Evolutionary conservation across 2,329 filamentous ascomycete genomes (phyloP).

Genomic region (Exophiala calicioides): DNA sequence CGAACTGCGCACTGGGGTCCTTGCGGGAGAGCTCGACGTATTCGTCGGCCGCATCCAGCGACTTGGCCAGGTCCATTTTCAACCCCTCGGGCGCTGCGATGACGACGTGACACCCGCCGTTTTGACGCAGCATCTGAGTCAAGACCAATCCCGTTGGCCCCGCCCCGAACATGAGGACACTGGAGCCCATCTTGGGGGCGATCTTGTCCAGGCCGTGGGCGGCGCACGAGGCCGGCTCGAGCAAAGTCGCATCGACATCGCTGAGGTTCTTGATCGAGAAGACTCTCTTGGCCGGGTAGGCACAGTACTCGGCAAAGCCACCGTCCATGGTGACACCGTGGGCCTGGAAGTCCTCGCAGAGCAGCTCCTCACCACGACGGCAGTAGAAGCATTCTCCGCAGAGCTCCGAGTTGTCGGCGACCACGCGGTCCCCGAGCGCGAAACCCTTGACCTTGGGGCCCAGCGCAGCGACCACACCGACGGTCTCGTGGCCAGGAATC

Average conservation of each 20-base stretch:
- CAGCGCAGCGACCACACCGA: slow-evolving; percentile 63
- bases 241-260: slow-evolving; percentile 68
- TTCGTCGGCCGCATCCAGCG: slow-evolving; percentile 49
- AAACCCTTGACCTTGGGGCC: slow-evolving; percentile 62
- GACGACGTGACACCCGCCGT: slow-evolving; percentile 69
- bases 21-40: slow-evolving; percentile 50
- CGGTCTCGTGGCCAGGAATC: slow-evolving; percentile 68
- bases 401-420: slow-evolving; percentile 58
- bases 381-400: slow-evolving; percentile 75
- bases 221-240: slow-evolving; percentile 72
- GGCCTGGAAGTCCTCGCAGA: slow-evolving; percentile 69
- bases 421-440: slow-evolving; percentile 63
- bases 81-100: slow-evolving; percentile 68
- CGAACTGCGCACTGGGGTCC: slow-evolving; percentile 61
- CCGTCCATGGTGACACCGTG: slow-evolving; percentile 63
- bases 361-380: slow-evolving; percentile 65
- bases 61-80: slow-evolving; percentile 68
- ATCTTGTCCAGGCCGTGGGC: slow-evolving; percentile 58
- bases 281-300: slow-evolving; percentile 53
- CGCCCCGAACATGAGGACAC: slow-evolving; percentile 66
- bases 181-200: slow-evolving; percentile 62
- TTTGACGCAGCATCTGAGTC: slow-evolving; percentile 63
- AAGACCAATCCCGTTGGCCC: slow-evolving; percentile 68
- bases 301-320: slow-evolving; percentile 71
- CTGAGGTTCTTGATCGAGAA: slow-evolving; percentile 67